Evolutionary conservation across 495 filamentous ascomycete genomes (phyloP), one percentile per base, ranked within the genome.

Genomic region (Jackrogersella minutella): DNA sequence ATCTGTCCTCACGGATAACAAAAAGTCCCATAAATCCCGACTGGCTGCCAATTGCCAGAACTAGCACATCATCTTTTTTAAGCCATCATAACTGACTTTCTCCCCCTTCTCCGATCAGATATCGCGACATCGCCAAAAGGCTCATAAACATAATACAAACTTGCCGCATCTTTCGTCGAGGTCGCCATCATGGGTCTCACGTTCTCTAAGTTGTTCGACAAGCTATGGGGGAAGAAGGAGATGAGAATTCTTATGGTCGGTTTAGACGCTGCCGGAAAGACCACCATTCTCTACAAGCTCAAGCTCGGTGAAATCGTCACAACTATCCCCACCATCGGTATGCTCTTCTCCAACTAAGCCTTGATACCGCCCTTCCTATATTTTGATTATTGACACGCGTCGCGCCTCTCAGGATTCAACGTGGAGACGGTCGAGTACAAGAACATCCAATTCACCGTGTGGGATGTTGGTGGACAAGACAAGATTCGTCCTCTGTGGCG

Each of bases 381-480:
- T 52, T 54, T 54, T 55, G n/a, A 26, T 34, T 63, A 60, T 74
- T 80, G 63, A 80, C 74, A 49, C 49, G 53, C 43, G 47, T 71
- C 69, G 30, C 37, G 55, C 16, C 13, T 46, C 6, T 47, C 71
- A 97, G 95, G 95, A 69, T 99, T 99, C 87, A 99, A 99, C 85
- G 95, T 99, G 78, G 95, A 99, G 87, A 98, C 95, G 41, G 96
- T 99, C 81, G 96, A 97, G 79, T 99, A 98, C 85, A 97, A 97
- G 88, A 98, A 99, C 87, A 97, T 99, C 79, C 93, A 97, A 79
- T 99, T 99, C 85, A 99, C 95, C 78, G 95, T 99, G 79, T 99
- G 95, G 95, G 95, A 99, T 88, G 95, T 99, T 76, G 95, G 95
- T 85, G 95, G 95, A 77, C 95, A 99, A 86, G 95, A 99, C 86